Evolutionary conservation across 805 yeast genomes (phyloP).

Genomic region (Saccharomycopsis lassenensis): DNA sequence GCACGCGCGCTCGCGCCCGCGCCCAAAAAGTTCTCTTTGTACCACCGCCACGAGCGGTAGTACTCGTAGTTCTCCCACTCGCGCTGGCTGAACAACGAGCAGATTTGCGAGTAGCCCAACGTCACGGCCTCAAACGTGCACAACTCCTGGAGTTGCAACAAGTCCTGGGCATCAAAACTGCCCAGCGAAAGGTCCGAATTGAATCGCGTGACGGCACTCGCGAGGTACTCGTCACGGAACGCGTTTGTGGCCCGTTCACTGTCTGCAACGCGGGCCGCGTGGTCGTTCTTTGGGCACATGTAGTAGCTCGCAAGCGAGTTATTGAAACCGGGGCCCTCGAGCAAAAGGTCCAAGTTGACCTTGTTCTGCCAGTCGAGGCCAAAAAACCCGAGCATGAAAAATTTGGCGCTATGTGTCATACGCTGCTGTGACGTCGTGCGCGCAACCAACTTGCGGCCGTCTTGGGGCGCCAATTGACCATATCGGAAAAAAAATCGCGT

Average conservation of each 20-base stretch:
- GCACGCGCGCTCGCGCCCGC: slow-evolving; percentile 43
- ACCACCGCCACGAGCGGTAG: slow-evolving; percentile 45
- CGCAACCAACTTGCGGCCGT: slow-evolving; percentile 18
- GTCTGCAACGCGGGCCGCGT: too few relatives aligned
- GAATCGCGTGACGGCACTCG: slow-evolving; percentile 44
- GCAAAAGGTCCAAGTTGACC: slow-evolving; percentile 18
- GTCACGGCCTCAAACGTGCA: slow-evolving; percentile 73
- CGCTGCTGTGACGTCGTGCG: slow-evolving; percentile 35
- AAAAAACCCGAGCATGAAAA: slow-evolving; percentile 39
- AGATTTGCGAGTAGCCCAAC: slow-evolving; percentile 54
- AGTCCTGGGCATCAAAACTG: slow-evolving; percentile 41
- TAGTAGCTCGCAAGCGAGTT: slow-evolving; percentile 17
- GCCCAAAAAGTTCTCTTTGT: slow-evolving; percentile 60
- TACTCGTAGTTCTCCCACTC: slow-evolving; percentile 59
- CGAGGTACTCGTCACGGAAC: too few relatives aligned
- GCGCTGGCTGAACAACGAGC: slow-evolving; percentile 55
- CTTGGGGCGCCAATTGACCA: slow-evolving; percentile 18
- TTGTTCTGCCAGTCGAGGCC: slow-evolving; percentile 24
- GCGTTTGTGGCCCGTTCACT: too few relatives aligned
- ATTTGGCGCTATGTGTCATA: slow-evolving; percentile 35
- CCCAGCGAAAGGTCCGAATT: slow-evolving; percentile 42
- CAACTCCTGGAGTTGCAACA: slow-evolving; percentile 40
- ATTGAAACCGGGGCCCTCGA: slow-evolving; percentile 19
- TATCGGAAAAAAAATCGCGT: slow-evolving; percentile 18
- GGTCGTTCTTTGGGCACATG: slow-evolving; percentile 15